Evolutionary conservation across 208 protist genomes (phyloP), one percentile per base, ranked within the genome.

Genomic region (Kentomonas sorsogonicus): DNA sequence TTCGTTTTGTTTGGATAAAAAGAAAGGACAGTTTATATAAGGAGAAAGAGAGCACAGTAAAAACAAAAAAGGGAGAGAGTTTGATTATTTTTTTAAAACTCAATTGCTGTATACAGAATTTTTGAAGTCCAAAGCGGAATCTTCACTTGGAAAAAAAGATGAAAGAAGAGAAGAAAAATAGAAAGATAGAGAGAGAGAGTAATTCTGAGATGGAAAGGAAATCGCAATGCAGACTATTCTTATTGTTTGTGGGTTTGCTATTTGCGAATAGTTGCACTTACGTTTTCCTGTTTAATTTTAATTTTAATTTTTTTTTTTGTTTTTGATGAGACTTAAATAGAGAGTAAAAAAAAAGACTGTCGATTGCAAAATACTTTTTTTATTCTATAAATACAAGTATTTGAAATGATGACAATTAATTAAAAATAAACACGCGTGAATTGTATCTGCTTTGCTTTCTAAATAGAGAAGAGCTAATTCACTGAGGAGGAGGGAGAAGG

Each of bases 361-460:
- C 22, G 23, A 25, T 48, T 1, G 22, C 22, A 27, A 18, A 48
- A 27, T 29, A 3, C n/a, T 9, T 22, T 16, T 29, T 7, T 18
- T 3, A 18, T 25, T 10, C 20, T 25, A 48, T 16, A 30, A n/a
- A n/a, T n/a, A 27, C 29, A 31, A 9, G 50, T 30, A 41, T 43
- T 16, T 55, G 31, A 55, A 55, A 30, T 50, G 9, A 25, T 13
- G 10, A 53, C 47, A 3, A 53, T 29, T 36, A 36, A 36, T 11
- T 15, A 5, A 36, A 36, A 5, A 15, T 11, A 36, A 36, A 11
- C 13, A 53, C 26, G 20, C 23, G 11, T 26, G 26, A 16, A 11
- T 38, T 53, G 15, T 13, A 3, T 11, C 1, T 13, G 20, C 1
- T 18, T 18, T 27, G 5, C 25, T 51, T 27, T 11, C 20, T 13